Conservation (phyloP, 768 basidiomycete genomes). For the Asterophora lycoperdoides region DNA sequence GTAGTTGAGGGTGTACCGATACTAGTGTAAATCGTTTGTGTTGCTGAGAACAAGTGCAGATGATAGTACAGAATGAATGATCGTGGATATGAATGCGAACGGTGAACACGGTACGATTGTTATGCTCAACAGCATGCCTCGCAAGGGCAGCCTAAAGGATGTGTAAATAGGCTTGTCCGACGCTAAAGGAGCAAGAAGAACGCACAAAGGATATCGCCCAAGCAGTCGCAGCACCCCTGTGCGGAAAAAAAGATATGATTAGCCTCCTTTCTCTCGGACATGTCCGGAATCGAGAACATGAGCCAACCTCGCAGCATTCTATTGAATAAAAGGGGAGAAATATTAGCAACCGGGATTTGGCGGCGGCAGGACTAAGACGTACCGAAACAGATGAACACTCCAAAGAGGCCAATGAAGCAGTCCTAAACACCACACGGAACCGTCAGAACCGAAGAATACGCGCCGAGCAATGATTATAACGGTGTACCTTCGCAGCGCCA, state of each 20-base stretch:
- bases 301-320: slow-evolving; percentile 70
- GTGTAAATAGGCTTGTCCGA: not conserved
- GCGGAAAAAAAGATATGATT: not conserved
- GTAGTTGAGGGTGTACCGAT: too few relatives aligned
- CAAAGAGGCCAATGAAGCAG: slow-evolving; percentile 57
- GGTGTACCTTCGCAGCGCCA: slow-evolving; percentile 58
- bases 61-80: too few relatives aligned
- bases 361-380: slow-evolving; percentile 19
- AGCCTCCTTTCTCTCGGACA: too few relatives aligned
- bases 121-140: slow-evolving; percentile 79
- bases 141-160: slow-evolving; percentile 65
- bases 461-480: too few relatives aligned
- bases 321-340: not conserved
- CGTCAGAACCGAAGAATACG: not conserved
- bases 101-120: slow-evolving; percentile 14
- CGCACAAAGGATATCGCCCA: slow-evolving; percentile 69
- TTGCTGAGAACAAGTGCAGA: too few relatives aligned
- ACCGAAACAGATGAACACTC: slow-evolving; percentile 75
- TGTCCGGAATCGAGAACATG: too few relatives aligned
- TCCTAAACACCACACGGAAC: slow-evolving; percentile 38
- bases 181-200: not conserved
- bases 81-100: not conserved
- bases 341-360: not conserved
- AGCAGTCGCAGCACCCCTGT: slow-evolving; percentile 68
- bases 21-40: too few relatives aligned